Evolutionary conservation across 129 eudicot genomes (phyloP).

Genomic region (sunflower (Helianthus annuus)): HanXRQr2.0-SUNRISE NC_035444.2:13437733-13438232

Average conservation of each 20-base stretch:
- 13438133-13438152: conserved; percentile 63
- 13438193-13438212: conserved; percentile 72
- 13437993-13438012: conserved; percentile 94
- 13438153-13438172: conserved; percentile 72
- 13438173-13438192: conserved; percentile 46
- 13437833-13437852: no score
- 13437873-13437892: conserved; percentile 78
- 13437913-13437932: conserved; percentile 63
- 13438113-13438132: conserved; percentile 92
- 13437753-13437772: not conserved
- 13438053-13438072: conserved; percentile 65
- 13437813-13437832: no score
- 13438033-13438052: conserved; percentile 81
- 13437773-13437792: no score
- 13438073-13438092: conserved; percentile 68
- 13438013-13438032: conserved; percentile 73
- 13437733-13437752: no score
- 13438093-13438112: conserved; percentile 88
- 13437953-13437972: conserved; percentile 85
- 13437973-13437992: conserved; percentile 48
- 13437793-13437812: no score
- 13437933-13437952: conserved; percentile 91
- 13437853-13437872: no score
- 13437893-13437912: conserved; percentile 74
- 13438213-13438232: conserved; percentile 77